These are phyloP conservation scores for Chaetothyriales sp. DNA, from an alignment of 2,329 filamentous ascomycete species.

Conservation along the genomic window DNA sequence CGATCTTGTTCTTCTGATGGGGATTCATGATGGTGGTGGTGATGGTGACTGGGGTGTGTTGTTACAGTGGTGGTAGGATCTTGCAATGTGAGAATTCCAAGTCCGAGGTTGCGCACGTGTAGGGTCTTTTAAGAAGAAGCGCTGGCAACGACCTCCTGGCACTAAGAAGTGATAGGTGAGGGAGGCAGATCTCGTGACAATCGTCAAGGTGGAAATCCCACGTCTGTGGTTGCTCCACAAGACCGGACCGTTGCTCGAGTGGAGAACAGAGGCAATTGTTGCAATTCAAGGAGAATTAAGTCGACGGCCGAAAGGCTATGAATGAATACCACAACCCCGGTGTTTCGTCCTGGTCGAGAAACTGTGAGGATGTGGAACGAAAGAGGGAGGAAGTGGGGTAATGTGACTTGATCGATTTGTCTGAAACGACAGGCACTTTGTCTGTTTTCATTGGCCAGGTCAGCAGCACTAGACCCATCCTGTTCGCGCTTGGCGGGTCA, in stretches of 20 bases:
- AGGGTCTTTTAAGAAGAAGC: background rate
- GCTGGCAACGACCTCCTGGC: background rate
- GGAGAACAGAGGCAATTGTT: background rate
- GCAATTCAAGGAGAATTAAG: background rate
- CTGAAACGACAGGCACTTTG: background rate
- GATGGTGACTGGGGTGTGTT: background rate
- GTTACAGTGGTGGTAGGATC: background rate
- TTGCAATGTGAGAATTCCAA: background rate
- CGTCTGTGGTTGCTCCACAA: background rate
- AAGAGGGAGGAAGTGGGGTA: background rate
- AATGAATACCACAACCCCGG: background rate
- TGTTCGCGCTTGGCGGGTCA: background rate
- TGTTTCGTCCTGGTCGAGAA: background rate
- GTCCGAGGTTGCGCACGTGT: background rate
- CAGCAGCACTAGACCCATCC: too few species aligned
- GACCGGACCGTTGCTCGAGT: background rate
- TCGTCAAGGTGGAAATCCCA: background rate
- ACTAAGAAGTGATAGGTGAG: background rate
- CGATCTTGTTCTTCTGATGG: conserved; percentile 96
- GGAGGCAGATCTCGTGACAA: background rate
- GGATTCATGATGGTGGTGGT: conserved; percentile 57
- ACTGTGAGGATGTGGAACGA: background rate
- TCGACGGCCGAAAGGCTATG: background rate
- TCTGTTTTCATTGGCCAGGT: background rate
- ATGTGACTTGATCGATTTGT: background rate